Evolutionary conservation across 1,139 yeast species (phyloP).

Genomic region (Saccharomyces pastorianus): DNA sequence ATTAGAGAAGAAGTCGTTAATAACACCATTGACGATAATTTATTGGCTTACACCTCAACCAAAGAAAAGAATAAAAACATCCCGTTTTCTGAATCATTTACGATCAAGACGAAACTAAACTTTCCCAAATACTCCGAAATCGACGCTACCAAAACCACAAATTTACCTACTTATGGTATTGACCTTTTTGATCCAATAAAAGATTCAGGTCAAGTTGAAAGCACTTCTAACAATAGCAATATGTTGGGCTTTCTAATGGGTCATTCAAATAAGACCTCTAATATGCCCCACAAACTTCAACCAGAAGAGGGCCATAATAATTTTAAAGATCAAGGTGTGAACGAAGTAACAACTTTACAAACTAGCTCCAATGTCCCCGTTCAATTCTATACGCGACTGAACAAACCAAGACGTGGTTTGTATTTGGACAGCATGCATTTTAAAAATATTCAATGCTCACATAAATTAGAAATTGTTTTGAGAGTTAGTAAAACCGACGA

Average conservation of each 20-base stretch:
- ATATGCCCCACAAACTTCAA: not conserved
- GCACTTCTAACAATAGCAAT: constrained; percentile 1
- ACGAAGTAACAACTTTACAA: not conserved
- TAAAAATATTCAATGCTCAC: constrained; percentile 59
- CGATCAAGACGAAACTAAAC: constrained; percentile 16
- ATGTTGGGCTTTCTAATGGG: constrained; percentile 5
- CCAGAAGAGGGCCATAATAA: constrained; percentile 2
- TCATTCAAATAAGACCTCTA: not conserved
- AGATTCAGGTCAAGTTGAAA: not conserved
- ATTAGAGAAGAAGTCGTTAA: constrained; percentile 59
- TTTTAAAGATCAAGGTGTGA: not conserved
- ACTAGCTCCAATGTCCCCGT: constrained; percentile 13
- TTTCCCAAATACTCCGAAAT: constrained; percentile 20
- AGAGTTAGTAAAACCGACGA: constrained; percentile 57
- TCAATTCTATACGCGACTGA: constrained; percentile 12
- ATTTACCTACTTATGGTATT: constrained; percentile 25
- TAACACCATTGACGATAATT: constrained; percentile 51
- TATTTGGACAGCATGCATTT: constrained; percentile 62
- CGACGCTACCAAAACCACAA: constrained; percentile 9
- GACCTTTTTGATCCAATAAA: constrained; percentile 14
- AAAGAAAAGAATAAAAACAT: constrained; percentile 8
- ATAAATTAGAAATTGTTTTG: constrained; percentile 66
- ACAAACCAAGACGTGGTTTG: constrained; percentile 32
- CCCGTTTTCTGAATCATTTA: constrained; percentile 29
- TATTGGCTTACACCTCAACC: constrained; percentile 48